Percentiles rank a stretch among this genome's conserved stretches.
These are phyloP conservation scores for Pelargonium myrrhifolium DNA, from an alignment of 441 rosid genomes.

Conservation along the genomic window DNA sequence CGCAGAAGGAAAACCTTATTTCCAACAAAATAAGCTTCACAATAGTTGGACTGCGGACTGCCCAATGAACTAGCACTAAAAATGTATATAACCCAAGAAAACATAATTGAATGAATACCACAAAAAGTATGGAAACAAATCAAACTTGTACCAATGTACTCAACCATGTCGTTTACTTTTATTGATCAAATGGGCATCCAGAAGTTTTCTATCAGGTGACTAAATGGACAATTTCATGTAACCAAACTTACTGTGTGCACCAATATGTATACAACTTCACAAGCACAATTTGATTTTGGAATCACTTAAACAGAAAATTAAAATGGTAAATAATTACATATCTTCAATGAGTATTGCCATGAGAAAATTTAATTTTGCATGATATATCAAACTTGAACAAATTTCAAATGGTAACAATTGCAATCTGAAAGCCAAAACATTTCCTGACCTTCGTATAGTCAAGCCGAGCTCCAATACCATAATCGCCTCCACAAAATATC, in stretches of 20 bases:
- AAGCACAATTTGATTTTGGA: slow-evolving; percentile 9
- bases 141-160: neutral
- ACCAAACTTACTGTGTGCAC: neutral
- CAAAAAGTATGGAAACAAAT: neutral
- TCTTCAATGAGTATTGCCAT: neutral
- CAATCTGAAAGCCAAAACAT: slow-evolving; percentile 15
- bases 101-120: neutral
- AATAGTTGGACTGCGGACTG: neutral
- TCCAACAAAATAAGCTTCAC: neutral
- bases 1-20: neutral
- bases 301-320: neutral
- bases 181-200: neutral
- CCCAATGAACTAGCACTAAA: neutral
- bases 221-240: neutral
- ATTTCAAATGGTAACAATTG: slow-evolving; percentile 9
- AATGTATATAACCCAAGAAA: neutral
- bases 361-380: neutral
- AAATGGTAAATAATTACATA: neutral
- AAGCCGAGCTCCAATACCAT: slow-evolving; percentile 93
- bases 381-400: slow-evolving; percentile 9
- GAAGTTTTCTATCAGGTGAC: neutral
- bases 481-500: slow-evolving; percentile 81
- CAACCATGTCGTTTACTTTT: neutral
- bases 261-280: neutral
- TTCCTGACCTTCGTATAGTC: slow-evolving; percentile 61